These are phyloP conservation scores for Diaporthe capsici DNA, from an alignment of 2,329 filamentous ascomycete species.

Conservation along the genomic window DNA sequence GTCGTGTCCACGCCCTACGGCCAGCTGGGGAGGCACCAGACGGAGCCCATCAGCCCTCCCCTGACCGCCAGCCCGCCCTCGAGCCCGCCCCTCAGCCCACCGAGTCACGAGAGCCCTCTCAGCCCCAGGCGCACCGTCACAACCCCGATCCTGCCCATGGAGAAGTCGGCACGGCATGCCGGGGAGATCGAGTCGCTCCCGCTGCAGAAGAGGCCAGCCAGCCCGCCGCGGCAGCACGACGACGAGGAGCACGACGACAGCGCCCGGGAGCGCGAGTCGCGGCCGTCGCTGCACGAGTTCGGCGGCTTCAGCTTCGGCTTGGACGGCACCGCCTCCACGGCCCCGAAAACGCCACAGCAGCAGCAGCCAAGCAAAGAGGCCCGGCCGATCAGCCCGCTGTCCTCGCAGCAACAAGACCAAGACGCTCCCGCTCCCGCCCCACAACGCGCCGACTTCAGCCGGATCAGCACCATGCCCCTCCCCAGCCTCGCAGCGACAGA, in stretches of 20 bases:
- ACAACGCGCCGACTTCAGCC: slow-evolving; percentile 32
- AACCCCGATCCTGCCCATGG: slow-evolving; percentile 32
- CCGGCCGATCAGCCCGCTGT: slow-evolving; percentile 27
- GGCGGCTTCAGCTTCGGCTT: slow-evolving; percentile 35
- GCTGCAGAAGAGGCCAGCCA: slow-evolving; percentile 34
- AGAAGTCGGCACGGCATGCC: background rate
- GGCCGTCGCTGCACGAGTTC: slow-evolving; percentile 30
- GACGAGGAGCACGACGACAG: background rate
- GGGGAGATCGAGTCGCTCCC: background rate
- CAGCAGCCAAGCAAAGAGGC: background rate
- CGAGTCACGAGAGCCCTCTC: slow-evolving; percentile 8
- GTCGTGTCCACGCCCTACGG: slow-evolving; percentile 39
- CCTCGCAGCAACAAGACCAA: background rate
- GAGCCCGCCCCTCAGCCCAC: slow-evolving; percentile 39
- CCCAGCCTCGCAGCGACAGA: slow-evolving; percentile 3
- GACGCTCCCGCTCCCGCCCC: background rate
- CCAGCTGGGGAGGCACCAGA: slow-evolving; percentile 33
- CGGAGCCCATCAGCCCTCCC: slow-evolving; percentile 38
- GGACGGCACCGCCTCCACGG: background rate
- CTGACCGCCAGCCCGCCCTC: slow-evolving; percentile 37
- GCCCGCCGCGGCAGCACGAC: slow-evolving; percentile 34
- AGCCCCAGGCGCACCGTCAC: slow-evolving; percentile 38
- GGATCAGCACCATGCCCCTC: slow-evolving; percentile 39
- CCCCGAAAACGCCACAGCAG: background rate
- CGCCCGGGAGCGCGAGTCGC: background rate